phyloP scores from a whole-genome alignment of 2,329 filamentous ascomycete genomes.

The Stemphylium vesicarium region DNA sequence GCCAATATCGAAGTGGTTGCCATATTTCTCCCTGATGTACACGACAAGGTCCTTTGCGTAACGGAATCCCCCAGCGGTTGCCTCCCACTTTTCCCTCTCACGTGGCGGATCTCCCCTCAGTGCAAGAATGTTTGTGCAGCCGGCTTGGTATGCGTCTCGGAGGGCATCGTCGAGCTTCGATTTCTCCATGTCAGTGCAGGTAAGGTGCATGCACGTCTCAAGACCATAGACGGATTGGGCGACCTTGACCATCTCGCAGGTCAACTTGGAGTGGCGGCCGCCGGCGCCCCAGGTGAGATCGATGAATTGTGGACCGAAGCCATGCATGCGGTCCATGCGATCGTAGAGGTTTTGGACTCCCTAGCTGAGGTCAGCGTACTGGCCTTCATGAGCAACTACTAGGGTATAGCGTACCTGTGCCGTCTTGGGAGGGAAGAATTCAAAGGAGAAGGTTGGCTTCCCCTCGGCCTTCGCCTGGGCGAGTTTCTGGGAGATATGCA shows the following conservation, averaged over 20 bases:
- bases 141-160: constrained; percentile 86
- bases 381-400: not conserved
- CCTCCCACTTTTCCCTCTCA: constrained; percentile 93
- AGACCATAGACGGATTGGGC: constrained; percentile 94
- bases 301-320: constrained; percentile 91
- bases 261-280: constrained; percentile 87
- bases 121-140: constrained; percentile 96
- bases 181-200: constrained; percentile 96
- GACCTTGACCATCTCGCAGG: constrained; percentile 96
- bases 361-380: constrained; percentile 32
- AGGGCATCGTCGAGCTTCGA: constrained; percentile 91
- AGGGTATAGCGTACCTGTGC: constrained; percentile 62
- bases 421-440: constrained; percentile 99
- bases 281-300: constrained; percentile 99
- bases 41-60: constrained; percentile 91
- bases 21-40: constrained; percentile 80
- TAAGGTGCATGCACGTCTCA: constrained; percentile 99
- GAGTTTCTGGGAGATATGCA: constrained; percentile 97
- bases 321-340: constrained; percentile 98
- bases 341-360: constrained; percentile 99
- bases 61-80: constrained; percentile 82
- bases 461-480: constrained; percentile 78
- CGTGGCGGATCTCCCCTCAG: constrained; percentile 91
- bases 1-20: constrained; percentile 94
- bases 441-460: constrained; percentile 94